phyloP scores from a whole-genome alignment of 192 early-diverging fungal genomes.

The Chytriomyces sp. region DNA sequence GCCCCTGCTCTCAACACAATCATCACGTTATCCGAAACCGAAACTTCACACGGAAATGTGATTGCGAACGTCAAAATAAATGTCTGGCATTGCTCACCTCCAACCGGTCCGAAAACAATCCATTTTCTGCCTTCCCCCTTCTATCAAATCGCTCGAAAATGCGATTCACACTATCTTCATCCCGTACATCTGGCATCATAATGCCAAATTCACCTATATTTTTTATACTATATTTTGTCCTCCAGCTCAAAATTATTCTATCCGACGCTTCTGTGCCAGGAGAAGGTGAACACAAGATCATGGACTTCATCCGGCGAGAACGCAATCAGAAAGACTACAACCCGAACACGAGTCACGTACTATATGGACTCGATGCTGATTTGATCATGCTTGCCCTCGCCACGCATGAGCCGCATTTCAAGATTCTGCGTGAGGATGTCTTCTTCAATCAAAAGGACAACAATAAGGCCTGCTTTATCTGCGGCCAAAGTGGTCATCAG shows the following conservation, averaged over 20 bases:
- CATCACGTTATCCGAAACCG: no score
- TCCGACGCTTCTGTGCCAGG: slow-evolving; percentile 95
- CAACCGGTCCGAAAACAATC: background rate
- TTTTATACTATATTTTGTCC: background rate
- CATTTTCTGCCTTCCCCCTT: background rate
- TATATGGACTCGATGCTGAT: slow-evolving; percentile 98
- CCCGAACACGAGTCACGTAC: slow-evolving; percentile 88
- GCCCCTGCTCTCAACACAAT: no score
- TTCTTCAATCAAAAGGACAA: slow-evolving; percentile 64
- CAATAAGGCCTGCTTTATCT: slow-evolving; percentile 49
- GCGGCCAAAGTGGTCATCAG: slow-evolving; percentile 54
- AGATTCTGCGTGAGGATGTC: slow-evolving; percentile 95
- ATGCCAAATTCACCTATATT: background rate
- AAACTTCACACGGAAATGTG: background rate
- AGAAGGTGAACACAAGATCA: slow-evolving; percentile 99
- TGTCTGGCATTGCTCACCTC: background rate
- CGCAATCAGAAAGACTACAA: slow-evolving; percentile 81
- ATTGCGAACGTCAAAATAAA: background rate
- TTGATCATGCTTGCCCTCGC: slow-evolving; percentile 94
- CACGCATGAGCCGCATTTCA: slow-evolving; percentile 97
- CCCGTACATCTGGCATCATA: background rate
- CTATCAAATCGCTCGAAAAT: background rate
- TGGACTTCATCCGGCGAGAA: slow-evolving; percentile 94
- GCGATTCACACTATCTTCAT: no score
- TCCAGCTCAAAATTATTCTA: slow-evolving; percentile 79